Conservation (phyloP, 139 green algal species). For the Ettlia oleoabundans region DNA sequence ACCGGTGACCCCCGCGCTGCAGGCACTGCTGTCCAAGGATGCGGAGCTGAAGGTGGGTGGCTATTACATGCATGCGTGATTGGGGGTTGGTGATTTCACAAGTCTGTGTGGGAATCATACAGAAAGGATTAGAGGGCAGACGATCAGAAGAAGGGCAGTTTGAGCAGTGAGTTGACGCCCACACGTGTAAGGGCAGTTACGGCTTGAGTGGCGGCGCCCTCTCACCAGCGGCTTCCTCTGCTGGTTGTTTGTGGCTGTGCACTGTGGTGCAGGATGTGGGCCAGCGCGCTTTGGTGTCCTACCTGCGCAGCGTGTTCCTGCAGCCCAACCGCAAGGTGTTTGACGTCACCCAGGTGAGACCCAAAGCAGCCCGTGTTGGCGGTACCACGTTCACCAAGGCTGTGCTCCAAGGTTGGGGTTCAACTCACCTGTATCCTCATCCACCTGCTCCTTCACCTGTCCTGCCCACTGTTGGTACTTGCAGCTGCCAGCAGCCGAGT, state of each 20-base stretch:
- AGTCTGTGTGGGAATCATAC: too few relatives aligned
- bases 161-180: too few relatives aligned
- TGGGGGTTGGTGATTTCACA: too few relatives aligned
- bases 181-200: too few relatives aligned
- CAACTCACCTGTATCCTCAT: neutral
- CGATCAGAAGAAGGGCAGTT: too few relatives aligned
- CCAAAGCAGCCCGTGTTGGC: neutral
- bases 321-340: conserved; percentile 85
- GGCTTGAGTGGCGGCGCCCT: neutral
- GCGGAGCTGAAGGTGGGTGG: conserved; percentile 80
- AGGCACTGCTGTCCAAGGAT: conserved; percentile 88
- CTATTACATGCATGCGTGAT: too few relatives aligned
- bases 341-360: conserved; percentile 62
- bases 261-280: conserved; percentile 80
- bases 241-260: neutral
- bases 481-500: conserved; percentile 77
- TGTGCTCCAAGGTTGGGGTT: too few relatives aligned
- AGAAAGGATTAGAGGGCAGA: too few relatives aligned
- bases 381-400: too few relatives aligned
- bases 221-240: neutral
- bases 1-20: conserved; percentile 73
- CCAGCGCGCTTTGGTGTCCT: conserved; percentile 86
- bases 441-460: neutral
- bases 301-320: conserved; percentile 90
- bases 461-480: neutral